Base-by-base conservation (phyloP, 2,329 filamentous ascomycete genomes). In the Colletotrichum sojae region DNA sequence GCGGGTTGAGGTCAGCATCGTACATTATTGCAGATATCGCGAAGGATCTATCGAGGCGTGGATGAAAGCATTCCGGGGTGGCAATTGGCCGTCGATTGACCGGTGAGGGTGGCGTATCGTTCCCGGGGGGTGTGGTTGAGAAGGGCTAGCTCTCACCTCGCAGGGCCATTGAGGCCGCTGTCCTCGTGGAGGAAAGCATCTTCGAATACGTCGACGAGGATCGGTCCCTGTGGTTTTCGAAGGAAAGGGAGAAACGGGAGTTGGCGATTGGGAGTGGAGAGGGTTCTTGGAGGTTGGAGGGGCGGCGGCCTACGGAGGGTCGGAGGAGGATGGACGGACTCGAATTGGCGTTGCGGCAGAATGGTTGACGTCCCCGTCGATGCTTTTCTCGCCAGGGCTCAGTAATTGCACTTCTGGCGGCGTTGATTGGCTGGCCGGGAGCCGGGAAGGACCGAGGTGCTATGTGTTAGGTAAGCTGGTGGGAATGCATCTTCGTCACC, bases 131-230 rank as follows among this genome's bases (percentile, higher is more conserved):
- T 54, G 59, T 40, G 43, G 52, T 63, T 51, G 57, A 36, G 27
- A 39, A 48, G 45, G 52, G 31, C 31, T 9, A 39, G 49, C 51
- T 77, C 83, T 74, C 75, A 87, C 85, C 83, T 84, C 85, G 83
- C 73, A 87, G 79, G 75, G 84, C 83, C 81, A 86, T 82, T 74
- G 84, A 81, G 80, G 83, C 84, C 76, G 83, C 83, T 74, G 83
- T 84, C 80, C 85, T 84, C 77, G 83, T 78, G 68, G 84, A 83
- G 67, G 80, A 79, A 72, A 86, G 78, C 85, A 87, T 87, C 72
- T 75, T 67, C 39, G 54, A 18, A 27, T 66, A 25, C 31, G 31
- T 8, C 31, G 61, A 40, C 16, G 16, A 20, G 39, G n/a, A 5
- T 64, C 22, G 55, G 57, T 52, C 46, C 59, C 45, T 65, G 48